A percentile compares a stretch with the other conserved stretches of the same genome.
phyloP scores from a whole-genome alignment of 2,329 filamentous ascomycete genomes.

The Pseudogymnoascus sp. region DNA sequence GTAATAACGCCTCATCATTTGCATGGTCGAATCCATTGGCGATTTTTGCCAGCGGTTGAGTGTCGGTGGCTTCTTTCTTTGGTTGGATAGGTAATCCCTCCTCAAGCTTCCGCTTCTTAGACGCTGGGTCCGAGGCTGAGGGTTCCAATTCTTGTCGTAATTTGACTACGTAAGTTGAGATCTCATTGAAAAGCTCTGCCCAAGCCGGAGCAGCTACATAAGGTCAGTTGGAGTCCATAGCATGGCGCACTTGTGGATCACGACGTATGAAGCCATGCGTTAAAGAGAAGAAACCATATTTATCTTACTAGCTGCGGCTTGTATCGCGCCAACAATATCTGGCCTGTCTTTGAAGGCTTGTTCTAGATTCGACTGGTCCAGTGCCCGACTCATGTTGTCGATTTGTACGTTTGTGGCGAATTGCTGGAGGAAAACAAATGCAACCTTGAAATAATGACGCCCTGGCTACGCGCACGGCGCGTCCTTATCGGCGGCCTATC shows the following conservation, averaged over 20 bases:
- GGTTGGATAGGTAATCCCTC: constrained; percentile 19
- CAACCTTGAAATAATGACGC: constrained; percentile 7
- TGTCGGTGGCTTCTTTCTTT: neutral
- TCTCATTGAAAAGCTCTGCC: constrained; percentile 30
- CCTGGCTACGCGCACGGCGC: neutral
- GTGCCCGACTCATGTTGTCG: constrained; percentile 20
- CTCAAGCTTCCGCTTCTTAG: constrained; percentile 28
- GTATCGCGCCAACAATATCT: constrained; percentile 27
- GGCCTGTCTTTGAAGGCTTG: constrained; percentile 26
- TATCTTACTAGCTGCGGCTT: constrained; percentile 26
- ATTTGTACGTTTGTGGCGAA: constrained; percentile 1
- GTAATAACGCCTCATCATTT: constrained; percentile 47
- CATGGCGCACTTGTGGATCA: neutral
- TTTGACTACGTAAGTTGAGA: constrained; percentile 24
- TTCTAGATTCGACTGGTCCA: constrained; percentile 26
- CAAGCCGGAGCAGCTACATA: constrained; percentile 10
- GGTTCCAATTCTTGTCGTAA: constrained; percentile 14
- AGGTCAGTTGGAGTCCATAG: constrained; percentile 1
- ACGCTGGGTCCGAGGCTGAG: constrained; percentile 20
- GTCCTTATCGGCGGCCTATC: constrained; percentile 7
- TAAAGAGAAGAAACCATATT: constrained; percentile 19
- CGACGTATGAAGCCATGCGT: neutral
- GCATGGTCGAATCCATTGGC: constrained; percentile 32
- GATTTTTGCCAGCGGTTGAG: constrained; percentile 19
- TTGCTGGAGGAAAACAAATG: neutral